Base-by-base conservation (phyloP, 305 asterid genomes). In the Fraxinus paxiana region DNA sequence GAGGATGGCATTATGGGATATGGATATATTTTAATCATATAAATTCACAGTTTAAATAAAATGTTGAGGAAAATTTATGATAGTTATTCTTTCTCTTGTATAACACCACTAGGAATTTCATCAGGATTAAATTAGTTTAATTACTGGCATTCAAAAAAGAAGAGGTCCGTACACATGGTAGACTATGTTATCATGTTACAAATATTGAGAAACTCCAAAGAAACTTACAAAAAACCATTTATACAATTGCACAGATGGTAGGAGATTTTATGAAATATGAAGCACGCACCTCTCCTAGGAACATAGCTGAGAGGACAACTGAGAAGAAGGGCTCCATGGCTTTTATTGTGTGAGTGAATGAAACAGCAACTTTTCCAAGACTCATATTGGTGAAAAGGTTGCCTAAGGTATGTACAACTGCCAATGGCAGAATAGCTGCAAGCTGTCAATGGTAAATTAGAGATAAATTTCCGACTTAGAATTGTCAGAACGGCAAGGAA, bases 311-410 rank as follows among this genome's bases (percentile, higher is more conserved):
- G 33, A 30, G 33, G 33, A 30, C 33, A 30, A 30, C 33, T 30
- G 98, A 95, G 90, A 95, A 95, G 90, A 95, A 95, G 24, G 99
- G 99, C 89, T 95, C 98, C 99, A 91, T 92, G 73, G n/a, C n/a
- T n/a, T n/a, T n/a, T n/a, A n/a, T n/a, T n/a, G n/a, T n/a, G n/a
- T n/a, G n/a, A n/a, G 98, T 93, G 90, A 95, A 95, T 5, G 98
- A 95, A 80, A 95, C 97, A 43, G 97, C 90, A 87, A 95, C 97
- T 90, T 95, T 93, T 83, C 98, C 98, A 31, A 93, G 96, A 88
- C 98, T 95, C 97, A 95, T 90, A 73, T 95, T 95, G 82, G 98
- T 95, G 89, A 95, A 95, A 67, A 95, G 95, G 85, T 95, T 95
- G 46, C 99, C 98, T 81, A 92, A 80, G n/a, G 94, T 91, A 79